phyloP scores from a whole-genome alignment of 2,329 filamentous ascomycete genomes.

The Aspergillus fumigatiaffinis region DNA sequence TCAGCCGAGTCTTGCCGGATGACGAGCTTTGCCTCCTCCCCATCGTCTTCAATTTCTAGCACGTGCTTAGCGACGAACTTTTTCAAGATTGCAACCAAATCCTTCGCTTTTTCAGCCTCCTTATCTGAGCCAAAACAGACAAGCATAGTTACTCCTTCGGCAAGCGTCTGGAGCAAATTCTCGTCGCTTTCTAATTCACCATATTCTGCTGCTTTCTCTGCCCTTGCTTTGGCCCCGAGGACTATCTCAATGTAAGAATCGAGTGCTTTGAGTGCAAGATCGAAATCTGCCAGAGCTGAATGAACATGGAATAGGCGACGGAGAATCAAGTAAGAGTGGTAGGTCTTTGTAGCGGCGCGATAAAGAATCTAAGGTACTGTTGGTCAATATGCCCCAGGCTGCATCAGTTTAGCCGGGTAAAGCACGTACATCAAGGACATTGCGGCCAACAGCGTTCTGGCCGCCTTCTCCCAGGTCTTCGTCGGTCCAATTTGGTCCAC shows the following conservation, averaged over 20 bases:
- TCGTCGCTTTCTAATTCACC: conserved; percentile 78
- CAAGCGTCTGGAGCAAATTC: conserved; percentile 70
- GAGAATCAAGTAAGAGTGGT: conserved; percentile 87
- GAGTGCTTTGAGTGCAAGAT: conserved; percentile 84
- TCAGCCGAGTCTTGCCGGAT: conserved; percentile 13
- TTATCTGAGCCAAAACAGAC: conserved; percentile 74
- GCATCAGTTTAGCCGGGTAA: neutral
- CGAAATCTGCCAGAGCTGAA: conserved; percentile 82
- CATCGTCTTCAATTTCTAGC: conserved; percentile 21
- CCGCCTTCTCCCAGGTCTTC: conserved; percentile 77
- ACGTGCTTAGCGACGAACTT: conserved; percentile 65
- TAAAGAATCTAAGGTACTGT: conserved; percentile 66
- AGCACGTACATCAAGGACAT: conserved; percentile 63
- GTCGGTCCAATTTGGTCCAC: conserved; percentile 75
- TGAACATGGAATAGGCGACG: conserved; percentile 85
- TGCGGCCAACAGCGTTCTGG: conserved; percentile 68
- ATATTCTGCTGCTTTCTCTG: conserved; percentile 61
- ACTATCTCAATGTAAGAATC: conserved; percentile 90
- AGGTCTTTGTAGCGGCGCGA: conserved; percentile 85
- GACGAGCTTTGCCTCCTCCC: conserved; percentile 18
- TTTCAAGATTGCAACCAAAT: conserved; percentile 67
- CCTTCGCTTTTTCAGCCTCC: conserved; percentile 74
- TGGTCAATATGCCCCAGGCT: conserved; percentile 9
- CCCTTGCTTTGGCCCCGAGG: conserved; percentile 75
- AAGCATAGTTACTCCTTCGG: conserved; percentile 73